Percentiles rank a stretch among this genome's conserved stretches.
Evolutionary conservation across 2,329 filamentous ascomycete species (phyloP).

Genomic region (Coccinonectria pachysandricola): DNA sequence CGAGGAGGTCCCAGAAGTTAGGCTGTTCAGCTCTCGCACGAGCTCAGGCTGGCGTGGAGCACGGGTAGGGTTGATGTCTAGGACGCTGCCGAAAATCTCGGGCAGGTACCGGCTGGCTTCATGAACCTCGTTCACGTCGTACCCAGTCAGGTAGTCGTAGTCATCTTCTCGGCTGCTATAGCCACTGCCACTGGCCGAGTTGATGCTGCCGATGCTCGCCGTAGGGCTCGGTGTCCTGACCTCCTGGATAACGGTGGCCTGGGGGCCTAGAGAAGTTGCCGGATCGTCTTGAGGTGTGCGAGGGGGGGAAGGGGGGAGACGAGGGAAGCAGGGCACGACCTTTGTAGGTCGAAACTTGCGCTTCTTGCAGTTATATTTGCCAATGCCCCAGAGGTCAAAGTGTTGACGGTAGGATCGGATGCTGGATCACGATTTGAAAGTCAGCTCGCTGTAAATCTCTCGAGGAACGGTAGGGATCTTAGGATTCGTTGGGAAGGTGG

Average conservation of each 20-base stretch:
- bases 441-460: constrained; percentile 3
- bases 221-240: no score
- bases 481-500: constrained; percentile 1
- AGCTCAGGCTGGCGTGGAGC: no score
- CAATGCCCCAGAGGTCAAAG: constrained; percentile 34
- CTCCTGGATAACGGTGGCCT: no score
- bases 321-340: constrained; percentile 6
- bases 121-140: no score
- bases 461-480: background rate
- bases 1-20: background rate
- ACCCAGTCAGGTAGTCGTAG: no score
- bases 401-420: constrained; percentile 40
- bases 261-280: background rate
- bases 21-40: background rate
- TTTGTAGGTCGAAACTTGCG: constrained; percentile 11
- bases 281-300: background rate
- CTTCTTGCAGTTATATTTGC: constrained; percentile 37
- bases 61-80: no score
- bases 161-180: background rate
- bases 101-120: no score
- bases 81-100: no score
- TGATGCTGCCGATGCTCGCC: no score
- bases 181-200: background rate
- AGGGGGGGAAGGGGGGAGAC: constrained; percentile 9
- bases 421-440: constrained; percentile 8